Conservation (phyloP, 164 flowering plant species). For the Magnolia officinalis region DNA sequence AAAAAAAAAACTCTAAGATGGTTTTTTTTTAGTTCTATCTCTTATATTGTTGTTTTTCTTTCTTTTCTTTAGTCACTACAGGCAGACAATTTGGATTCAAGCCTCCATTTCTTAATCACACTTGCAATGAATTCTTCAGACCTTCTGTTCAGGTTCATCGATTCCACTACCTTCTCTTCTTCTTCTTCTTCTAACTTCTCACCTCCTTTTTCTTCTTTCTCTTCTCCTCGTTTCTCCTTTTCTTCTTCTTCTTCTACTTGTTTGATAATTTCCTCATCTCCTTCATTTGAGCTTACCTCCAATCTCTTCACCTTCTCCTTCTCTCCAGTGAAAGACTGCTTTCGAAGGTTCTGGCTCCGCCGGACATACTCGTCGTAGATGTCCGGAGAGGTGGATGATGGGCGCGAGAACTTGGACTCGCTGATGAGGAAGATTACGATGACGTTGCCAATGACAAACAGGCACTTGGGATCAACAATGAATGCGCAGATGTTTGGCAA, state of each 20-base stretch:
- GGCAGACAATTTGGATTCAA: slow-evolving; percentile 36
- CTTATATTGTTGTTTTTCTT: background rate
- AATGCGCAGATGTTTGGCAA: slow-evolving; percentile 31
- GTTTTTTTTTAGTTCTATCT: background rate
- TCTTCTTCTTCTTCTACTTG: background rate
- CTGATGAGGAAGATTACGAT: slow-evolving; percentile 50
- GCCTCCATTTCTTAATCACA: slow-evolving; percentile 50
- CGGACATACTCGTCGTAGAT: slow-evolving; percentile 36
- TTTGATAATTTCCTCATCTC: slow-evolving; percentile 4
- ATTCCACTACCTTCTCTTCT: slow-evolving; percentile 25
- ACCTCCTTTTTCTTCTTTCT: slow-evolving; percentile 5
- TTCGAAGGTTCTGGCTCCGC: slow-evolving; percentile 15
- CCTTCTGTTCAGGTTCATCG: slow-evolving; percentile 49
- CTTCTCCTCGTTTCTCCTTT: slow-evolving; percentile 9
- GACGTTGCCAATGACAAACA: slow-evolving; percentile 55
- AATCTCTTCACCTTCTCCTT: slow-evolving; percentile 13
- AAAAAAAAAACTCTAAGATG: background rate
- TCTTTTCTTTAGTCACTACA: slow-evolving; percentile 9
- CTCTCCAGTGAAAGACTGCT: slow-evolving; percentile 1
- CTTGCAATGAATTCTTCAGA: slow-evolving; percentile 69
- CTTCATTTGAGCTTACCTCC: slow-evolving; percentile 5
- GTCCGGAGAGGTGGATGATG: slow-evolving; percentile 20
- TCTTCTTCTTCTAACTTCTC: slow-evolving; percentile 16
- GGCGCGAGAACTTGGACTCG: slow-evolving; percentile 45
- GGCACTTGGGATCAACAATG: slow-evolving; percentile 36